phyloP scores from a whole-genome alignment of 257 asterid genomes.

The Pogostemon cablin region DNA sequence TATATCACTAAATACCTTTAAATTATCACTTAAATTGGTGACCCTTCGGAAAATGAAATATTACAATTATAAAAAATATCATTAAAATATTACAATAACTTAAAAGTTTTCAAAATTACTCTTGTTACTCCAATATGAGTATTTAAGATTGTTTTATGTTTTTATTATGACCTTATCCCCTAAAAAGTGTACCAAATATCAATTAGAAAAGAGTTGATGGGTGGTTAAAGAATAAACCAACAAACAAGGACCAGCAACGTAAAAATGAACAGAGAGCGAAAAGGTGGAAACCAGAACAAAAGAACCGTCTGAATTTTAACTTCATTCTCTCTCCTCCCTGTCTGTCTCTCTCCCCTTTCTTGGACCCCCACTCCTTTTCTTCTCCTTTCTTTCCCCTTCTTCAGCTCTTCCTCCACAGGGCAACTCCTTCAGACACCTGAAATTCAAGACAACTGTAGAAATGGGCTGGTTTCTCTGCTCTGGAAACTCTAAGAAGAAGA shows the following conservation, averaged over 20 bases:
- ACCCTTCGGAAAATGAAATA: too few relatives aligned
- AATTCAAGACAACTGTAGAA: neutral
- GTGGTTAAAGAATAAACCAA: slow-evolving; percentile 20
- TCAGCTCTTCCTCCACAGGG: slow-evolving; percentile 29
- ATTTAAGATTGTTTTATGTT: too few relatives aligned
- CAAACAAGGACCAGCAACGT: slow-evolving; percentile 26
- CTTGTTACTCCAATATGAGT: too few relatives aligned
- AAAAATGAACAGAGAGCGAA: slow-evolving; percentile 37
- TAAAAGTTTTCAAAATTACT: too few relatives aligned
- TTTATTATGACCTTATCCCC: too few relatives aligned
- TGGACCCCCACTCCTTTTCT: slow-evolving; percentile 31
- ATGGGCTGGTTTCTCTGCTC: slow-evolving; percentile 78
- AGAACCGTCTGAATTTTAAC: slow-evolving; percentile 38
- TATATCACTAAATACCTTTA: too few relatives aligned
- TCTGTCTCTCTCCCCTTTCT: slow-evolving; percentile 34
- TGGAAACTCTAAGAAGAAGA: slow-evolving; percentile 72
- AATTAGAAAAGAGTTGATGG: slow-evolving; percentile 1
- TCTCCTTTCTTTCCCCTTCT: slow-evolving; percentile 26
- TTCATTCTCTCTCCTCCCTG: slow-evolving; percentile 39
- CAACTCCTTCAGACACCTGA: slow-evolving; percentile 21
- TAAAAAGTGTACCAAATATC: neutral
- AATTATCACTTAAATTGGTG: too few relatives aligned
- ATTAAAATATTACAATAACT: too few relatives aligned
- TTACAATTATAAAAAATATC: too few relatives aligned
- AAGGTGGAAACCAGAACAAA: slow-evolving; percentile 40